Conservation (phyloP, 192 early-diverging fungal species). For the Lunasporangiospora selenospora region DNA sequence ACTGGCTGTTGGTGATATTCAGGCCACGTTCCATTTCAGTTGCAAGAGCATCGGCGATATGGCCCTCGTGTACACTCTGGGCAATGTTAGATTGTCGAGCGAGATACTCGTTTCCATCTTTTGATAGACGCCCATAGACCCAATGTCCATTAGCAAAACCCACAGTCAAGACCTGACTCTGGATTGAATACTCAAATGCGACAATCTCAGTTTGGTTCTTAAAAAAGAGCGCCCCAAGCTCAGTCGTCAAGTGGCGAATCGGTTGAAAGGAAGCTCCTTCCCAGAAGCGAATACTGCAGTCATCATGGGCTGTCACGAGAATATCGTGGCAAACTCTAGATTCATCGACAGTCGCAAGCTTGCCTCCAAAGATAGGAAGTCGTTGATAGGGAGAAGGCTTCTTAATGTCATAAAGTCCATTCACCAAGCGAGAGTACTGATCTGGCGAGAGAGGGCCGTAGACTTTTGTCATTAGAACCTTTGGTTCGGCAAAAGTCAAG, state of each 20-base stretch:
- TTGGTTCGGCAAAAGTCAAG: constrained; percentile 43
- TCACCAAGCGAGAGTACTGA: constrained; percentile 14
- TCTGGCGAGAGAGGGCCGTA: constrained; percentile 35
- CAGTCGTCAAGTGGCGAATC: constrained; percentile 46
- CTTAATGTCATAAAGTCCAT: constrained; percentile 3
- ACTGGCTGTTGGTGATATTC: no score
- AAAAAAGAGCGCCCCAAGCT: constrained; percentile 23
- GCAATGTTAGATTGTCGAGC: constrained; percentile 15
- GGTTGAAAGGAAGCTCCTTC: constrained; percentile 54
- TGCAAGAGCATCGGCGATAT: no score
- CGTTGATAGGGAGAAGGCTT: constrained; percentile 7
- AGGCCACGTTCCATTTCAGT: no score
- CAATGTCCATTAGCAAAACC: constrained; percentile 48
- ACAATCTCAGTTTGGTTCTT: constrained; percentile 25
- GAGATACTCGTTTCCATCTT: neutral
- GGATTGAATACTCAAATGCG: constrained; percentile 37
- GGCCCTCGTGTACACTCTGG: no score
- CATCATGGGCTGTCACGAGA: constrained; percentile 50
- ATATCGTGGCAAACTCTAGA: constrained; percentile 51
- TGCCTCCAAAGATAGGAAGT: constrained; percentile 51
- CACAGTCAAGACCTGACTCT: constrained; percentile 27
- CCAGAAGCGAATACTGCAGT: constrained; percentile 53
- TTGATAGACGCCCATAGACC: constrained; percentile 17
- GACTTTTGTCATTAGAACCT: constrained; percentile 25
- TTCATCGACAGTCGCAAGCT: constrained; percentile 32